Base-by-base conservation (phyloP, 148 eudicot species). In the Fallopia convolvulus region DNA sequence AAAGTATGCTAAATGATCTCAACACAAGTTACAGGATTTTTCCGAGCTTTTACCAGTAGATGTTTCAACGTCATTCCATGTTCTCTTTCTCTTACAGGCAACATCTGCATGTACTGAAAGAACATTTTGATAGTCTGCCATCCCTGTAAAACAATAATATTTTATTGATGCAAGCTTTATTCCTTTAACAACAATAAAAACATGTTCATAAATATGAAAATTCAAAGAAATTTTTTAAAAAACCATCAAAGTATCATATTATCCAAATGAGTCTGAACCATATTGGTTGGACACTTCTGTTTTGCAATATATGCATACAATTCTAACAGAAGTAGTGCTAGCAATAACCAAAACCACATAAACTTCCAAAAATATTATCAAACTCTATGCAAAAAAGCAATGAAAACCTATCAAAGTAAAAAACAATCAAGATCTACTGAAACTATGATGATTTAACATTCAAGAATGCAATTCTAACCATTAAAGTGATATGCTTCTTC, bases 111-210 rank as follows among this genome's bases (percentile, higher is more conserved):
- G 99, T 80, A 92, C 90, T 61, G 97, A 82, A 80, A 92, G 80
- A 78, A 95, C 94, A 83, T 95, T 93, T 81, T 95, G 99, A 84
- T 95, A 95, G 80, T 95, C 99, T 75, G 80, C 97, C 97, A 95
- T 95, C 65, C 99, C 99, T 94, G 60, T 55, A 81, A 2, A 55
- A 73, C 74, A 76, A 52, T 41, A 15, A 47, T 11, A 70, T 77
- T 70, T 30, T 18, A 17, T 8, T 73, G 15, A 66, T 3, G 11
- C 72, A 66, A 36, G 15, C 18, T 17, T 7, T 39, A 39, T 33
- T 58, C 30, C 65, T 23, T 58, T 58, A 36, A 65, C 21, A 14
- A 12, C 68, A 61, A 26, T 3, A 36, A 68, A 39, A 32, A 33
- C 10, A 33, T 3, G 12, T 33, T 65, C 20, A 13, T 65, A 15